Percentiles rank a stretch among this genome's conserved stretches.
Evolutionary conservation across 306 rosid genomes (phyloP).

Genomic region (Trichosanthes cucumerina): DNA sequence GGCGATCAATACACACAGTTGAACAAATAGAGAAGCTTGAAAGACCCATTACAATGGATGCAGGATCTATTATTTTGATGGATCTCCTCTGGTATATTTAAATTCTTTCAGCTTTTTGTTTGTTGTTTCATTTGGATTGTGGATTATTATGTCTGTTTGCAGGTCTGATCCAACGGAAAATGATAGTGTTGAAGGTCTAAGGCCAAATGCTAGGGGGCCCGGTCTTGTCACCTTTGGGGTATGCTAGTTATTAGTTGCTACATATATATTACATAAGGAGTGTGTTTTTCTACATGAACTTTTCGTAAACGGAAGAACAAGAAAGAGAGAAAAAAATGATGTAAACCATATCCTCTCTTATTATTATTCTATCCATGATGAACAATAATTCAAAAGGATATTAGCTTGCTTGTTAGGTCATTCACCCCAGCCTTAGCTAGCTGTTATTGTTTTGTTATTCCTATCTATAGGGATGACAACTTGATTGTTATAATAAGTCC

Average conservation of each 20-base stretch:
- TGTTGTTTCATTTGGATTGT: background rate
- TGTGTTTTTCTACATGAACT: background rate
- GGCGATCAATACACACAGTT: slow-evolving; percentile 85
- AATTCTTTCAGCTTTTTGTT: slow-evolving; percentile 1
- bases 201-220: slow-evolving; percentile 99
- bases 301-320: background rate
- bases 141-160: slow-evolving; percentile 16
- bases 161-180: slow-evolving; percentile 99
- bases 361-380: background rate
- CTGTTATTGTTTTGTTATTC: background rate
- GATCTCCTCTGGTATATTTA: slow-evolving; percentile 74
- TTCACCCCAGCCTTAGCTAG: background rate
- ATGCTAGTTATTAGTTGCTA: slow-evolving; percentile 16
- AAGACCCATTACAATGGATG: slow-evolving; percentile 99
- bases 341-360: background rate
- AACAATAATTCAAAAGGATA: background rate
- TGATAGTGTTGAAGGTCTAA: slow-evolving; percentile 94
- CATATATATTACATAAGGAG: background rate
- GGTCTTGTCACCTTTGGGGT: slow-evolving; percentile 99
- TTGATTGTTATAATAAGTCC: too few species aligned
- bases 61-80: slow-evolving; percentile 93
- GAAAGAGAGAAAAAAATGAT: background rate
- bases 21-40: slow-evolving; percentile 98
- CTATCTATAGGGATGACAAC: background rate
- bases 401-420: background rate